Base-by-base conservation (phyloP, 371 early-diverging fungal genomes). In the Mortierella sp. region DNA sequence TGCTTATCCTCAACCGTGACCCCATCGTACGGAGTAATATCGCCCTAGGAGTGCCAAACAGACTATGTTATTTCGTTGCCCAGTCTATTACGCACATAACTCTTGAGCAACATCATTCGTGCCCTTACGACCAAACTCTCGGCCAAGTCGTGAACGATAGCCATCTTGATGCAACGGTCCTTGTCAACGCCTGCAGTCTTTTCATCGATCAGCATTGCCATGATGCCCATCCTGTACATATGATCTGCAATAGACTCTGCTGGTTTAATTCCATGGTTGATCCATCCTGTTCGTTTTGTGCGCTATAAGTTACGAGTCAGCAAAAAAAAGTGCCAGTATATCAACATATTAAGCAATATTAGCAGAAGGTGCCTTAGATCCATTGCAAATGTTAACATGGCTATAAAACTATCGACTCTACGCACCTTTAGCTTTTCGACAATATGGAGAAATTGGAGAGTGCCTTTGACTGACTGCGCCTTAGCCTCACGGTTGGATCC, bases 211-310 rank as follows among this genome's bases (percentile, higher is more conserved):
- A 94, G 80, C 86, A 95, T 85, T 2, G 95, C 88, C 91, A 93
- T 91, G 19, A 95, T 79, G 15, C 90, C 86, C 95, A 97, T 95
- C 8, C 96, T 87, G 85, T 96, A 90, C 97, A 97, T 97, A 68
- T 97, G 97, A 79, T 97, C 97, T 5, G 90, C 84, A 50, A 97
- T 94, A 6, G 94, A 94, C 78, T 97, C 97, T 41, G 93, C 86
- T 15, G 81, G 78, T 27, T 82, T 69, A 46, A 96, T 81, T 0
- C 84, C 85, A 68, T 84, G 75, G 63, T 94, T 87, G 37, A 95
- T 46, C 96, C 97, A 97, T 17, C 97, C 97, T 9, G 96, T 96
- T 56, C 97, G 86, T 70, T 95, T 95, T 11, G 97, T 96, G 68
- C 85, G 85, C 92, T 94, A 65, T n/a, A n/a, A n/a, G n/a, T n/a